Percentiles rank a stretch among this genome's conserved stretches.
Conservation (phyloP, 164 flowering plant genomes). For the Vitis rotundifolia region DNA sequence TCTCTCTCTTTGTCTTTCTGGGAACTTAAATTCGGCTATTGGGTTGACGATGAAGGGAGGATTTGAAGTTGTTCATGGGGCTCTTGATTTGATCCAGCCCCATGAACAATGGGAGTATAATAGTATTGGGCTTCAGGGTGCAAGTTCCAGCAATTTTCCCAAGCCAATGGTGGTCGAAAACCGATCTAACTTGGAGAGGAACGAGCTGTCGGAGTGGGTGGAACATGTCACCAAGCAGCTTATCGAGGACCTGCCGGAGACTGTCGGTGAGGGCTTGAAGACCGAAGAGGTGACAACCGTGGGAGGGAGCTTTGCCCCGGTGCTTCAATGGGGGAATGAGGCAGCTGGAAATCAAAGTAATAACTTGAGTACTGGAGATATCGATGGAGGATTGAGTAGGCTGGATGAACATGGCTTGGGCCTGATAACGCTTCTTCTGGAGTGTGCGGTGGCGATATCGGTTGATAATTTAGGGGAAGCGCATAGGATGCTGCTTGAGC, state of each 20-base stretch:
- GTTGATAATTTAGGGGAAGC: conserved; percentile 69
- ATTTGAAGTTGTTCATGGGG: conserved; percentile 42
- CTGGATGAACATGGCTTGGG: conserved; percentile 40
- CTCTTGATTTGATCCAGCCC: conserved; percentile 40
- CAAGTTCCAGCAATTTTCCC: background rate
- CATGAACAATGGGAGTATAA: conserved; percentile 52
- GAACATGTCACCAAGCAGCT: conserved; percentile 59
- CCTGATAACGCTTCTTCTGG: conserved; percentile 52
- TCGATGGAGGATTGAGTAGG: conserved; percentile 15
- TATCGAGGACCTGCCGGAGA: conserved; percentile 42
- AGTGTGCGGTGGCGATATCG: conserved; percentile 72
- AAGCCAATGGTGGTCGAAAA: conserved; percentile 19
- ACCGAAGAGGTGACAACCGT: conserved; percentile 1
- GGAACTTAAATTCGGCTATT: no score
- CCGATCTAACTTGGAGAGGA: conserved; percentile 22
- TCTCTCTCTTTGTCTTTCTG: background rate
- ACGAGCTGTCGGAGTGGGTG: conserved; percentile 66
- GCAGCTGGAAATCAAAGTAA: background rate
- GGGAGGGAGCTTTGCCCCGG: background rate
- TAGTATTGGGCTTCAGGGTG: conserved; percentile 11
- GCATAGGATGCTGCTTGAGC: conserved; percentile 62
- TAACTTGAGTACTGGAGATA: background rate
- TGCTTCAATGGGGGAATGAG: conserved; percentile 19
- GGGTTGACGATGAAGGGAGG: conserved; percentile 32
- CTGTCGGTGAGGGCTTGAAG: conserved; percentile 9